Conservation (phyloP, 495 filamentous ascomycete genomes). For the Penicillium goetzii region DNA sequence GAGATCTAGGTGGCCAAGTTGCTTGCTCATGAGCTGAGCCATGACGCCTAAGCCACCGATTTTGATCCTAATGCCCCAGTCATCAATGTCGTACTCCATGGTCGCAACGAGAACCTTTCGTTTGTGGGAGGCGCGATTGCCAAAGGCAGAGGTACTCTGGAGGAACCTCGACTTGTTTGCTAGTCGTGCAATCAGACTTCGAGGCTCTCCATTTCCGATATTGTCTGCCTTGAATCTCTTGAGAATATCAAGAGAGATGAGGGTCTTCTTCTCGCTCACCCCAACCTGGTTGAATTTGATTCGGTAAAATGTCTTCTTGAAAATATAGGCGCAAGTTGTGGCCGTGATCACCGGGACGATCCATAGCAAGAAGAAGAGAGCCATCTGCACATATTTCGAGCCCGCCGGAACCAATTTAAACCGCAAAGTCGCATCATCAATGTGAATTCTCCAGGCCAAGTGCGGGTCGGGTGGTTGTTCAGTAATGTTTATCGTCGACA, state of each 20-base stretch:
- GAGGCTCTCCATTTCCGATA: constrained; percentile 27
- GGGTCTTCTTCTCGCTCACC: constrained; percentile 53
- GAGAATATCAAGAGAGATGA: constrained; percentile 43
- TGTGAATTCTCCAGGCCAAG: constrained; percentile 58
- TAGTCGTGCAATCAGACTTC: constrained; percentile 38
- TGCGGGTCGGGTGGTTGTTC: constrained; percentile 56
- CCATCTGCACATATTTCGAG: constrained; percentile 59
- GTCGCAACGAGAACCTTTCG: constrained; percentile 68
- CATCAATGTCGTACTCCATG: constrained; percentile 76
- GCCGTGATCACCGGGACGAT: constrained; percentile 58
- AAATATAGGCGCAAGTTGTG: constrained; percentile 56
- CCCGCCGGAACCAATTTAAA: constrained; percentile 60
- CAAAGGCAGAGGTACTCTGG: constrained; percentile 50
- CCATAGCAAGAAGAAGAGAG: constrained; percentile 60
- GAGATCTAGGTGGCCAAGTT: constrained; percentile 67
- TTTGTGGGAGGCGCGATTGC: constrained; percentile 46
- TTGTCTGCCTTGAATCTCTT: constrained; percentile 32
- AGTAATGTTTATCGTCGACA: constrained; percentile 65
- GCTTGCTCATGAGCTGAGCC: constrained; percentile 72
- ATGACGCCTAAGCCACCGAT: constrained; percentile 73
- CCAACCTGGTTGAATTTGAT: constrained; percentile 74
- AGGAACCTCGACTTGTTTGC: constrained; percentile 50
- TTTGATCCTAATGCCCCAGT: constrained; percentile 74
- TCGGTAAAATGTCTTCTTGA: constrained; percentile 68
- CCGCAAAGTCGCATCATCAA: constrained; percentile 59